Conservation (phyloP, 2,329 filamentous ascomycete species). For the Beauveria sp. region DNA sequence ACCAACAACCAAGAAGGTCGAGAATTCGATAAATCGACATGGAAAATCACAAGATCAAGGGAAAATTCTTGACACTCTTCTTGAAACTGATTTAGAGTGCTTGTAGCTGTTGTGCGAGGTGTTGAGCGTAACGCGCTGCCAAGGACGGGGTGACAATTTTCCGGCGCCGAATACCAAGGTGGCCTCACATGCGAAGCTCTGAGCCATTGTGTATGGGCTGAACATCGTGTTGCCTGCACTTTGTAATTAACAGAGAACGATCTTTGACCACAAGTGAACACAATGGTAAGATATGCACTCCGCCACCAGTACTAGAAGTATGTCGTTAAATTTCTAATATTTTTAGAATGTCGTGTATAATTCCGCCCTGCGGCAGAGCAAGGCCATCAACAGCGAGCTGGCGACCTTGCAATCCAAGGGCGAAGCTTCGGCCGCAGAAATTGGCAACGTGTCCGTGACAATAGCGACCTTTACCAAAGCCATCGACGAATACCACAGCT, state of each 20-base stretch:
- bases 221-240: neutral
- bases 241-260: too few species aligned
- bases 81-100: too few species aligned
- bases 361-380: slow-evolving; percentile 76
- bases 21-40: too few species aligned
- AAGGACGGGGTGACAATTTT: slow-evolving; percentile 9
- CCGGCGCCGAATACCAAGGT: slow-evolving; percentile 9
- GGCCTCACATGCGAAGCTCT: slow-evolving; percentile 9
- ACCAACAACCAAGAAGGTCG: too few species aligned
- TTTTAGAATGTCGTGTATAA: slow-evolving; percentile 75
- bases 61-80: too few species aligned
- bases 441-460: slow-evolving; percentile 69
- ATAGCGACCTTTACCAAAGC: slow-evolving; percentile 78
- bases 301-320: rapidly evolving
- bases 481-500: slow-evolving; percentile 81
- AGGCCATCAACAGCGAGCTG: slow-evolving; percentile 69
- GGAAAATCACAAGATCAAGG: too few species aligned
- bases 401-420: slow-evolving; percentile 59
- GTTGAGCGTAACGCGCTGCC: neutral
- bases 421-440: slow-evolving; percentile 47
- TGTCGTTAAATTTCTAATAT: neutral
- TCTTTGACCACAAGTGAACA: neutral
- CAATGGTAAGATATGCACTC: neutral
- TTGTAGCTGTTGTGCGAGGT: neutral
- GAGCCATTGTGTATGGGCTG: neutral